These are phyloP conservation scores for Sporothrix mexicana DNA, from an alignment of 2,329 filamentous ascomycete genomes.

Conservation along the genomic window DNA sequence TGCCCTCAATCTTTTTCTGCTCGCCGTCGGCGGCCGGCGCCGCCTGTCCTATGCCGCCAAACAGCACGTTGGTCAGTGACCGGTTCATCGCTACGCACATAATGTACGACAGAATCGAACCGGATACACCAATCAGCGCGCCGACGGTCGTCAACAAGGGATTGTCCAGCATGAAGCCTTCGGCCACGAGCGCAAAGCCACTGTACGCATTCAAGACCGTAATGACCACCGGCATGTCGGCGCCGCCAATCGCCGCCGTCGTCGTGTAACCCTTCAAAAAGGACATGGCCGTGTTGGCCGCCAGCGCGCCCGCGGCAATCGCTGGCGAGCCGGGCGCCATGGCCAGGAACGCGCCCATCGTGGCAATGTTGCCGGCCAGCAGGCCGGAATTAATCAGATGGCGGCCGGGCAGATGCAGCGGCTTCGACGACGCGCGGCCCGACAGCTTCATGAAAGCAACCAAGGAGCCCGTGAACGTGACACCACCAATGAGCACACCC, in stretches of 20 bases:
- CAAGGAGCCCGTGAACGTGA: conserved; percentile 90
- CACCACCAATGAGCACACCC: conserved; percentile 83
- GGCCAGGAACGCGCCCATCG: conserved; percentile 82
- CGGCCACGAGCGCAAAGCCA: conserved; percentile 86
- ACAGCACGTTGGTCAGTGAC: conserved; percentile 85
- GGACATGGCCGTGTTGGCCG: conserved; percentile 76
- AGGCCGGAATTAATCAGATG: conserved; percentile 78
- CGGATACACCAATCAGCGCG: conserved; percentile 84
- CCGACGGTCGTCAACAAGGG: conserved; percentile 83
- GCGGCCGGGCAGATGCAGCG: conserved; percentile 72
- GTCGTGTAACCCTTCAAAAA: conserved; percentile 89
- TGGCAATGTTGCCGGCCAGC: conserved; percentile 76
- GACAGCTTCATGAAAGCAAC: conserved; percentile 89
- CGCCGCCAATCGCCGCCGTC: conserved; percentile 87
- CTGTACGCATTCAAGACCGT: conserved; percentile 91
- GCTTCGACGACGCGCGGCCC: conserved; percentile 79
- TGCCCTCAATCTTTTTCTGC: conserved; percentile 78
- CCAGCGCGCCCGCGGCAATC: conserved; percentile 78
- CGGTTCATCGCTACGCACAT: conserved; percentile 92
- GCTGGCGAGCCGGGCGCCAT: conserved; percentile 79
- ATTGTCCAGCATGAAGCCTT: conserved; percentile 91
- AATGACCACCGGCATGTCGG: conserved; percentile 91
- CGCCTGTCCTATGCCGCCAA: conserved; percentile 68
- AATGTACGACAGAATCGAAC: conserved; percentile 87
- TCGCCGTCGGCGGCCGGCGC: conserved; percentile 66